These are phyloP conservation scores for Cucumis hystrix DNA, from an alignment of 306 rosid genomes.

Conservation along the genomic window DNA sequence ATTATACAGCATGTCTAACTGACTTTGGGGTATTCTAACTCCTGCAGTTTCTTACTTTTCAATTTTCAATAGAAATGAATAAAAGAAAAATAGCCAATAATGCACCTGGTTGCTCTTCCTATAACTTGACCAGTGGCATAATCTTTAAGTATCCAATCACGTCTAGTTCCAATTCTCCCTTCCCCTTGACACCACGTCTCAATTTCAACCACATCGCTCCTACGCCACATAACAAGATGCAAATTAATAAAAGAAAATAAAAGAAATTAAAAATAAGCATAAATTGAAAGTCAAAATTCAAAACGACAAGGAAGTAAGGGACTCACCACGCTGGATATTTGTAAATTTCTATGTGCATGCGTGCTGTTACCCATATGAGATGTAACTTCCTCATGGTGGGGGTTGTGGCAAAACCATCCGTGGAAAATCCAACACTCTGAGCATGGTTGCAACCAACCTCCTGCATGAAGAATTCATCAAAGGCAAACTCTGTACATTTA, in stretches of 20 bases:
- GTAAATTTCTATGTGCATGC: conserved; percentile 96
- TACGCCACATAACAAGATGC: conserved; percentile 19
- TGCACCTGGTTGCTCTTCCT: conserved; percentile 93
- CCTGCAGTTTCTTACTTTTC: background rate
- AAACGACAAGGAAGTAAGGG: conserved; percentile 11
- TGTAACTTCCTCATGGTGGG: conserved; percentile 84
- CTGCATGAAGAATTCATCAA: conserved; percentile 29
- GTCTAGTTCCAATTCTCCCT: conserved; percentile 88
- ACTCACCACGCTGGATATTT: conserved; percentile 88
- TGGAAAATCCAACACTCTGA: conserved; percentile 88
- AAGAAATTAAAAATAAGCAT: background rate
- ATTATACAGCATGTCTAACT: background rate
- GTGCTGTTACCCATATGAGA: conserved; percentile 98
- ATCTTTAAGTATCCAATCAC: conserved; percentile 85
- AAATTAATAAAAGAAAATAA: background rate
- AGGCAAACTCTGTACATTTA: background rate
- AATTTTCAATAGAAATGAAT: background rate
- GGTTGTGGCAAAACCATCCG: conserved; percentile 91
- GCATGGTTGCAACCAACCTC: conserved; percentile 98
- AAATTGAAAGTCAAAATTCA: background rate
- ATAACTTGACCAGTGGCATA: conserved; percentile 55
- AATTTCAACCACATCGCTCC: conserved; percentile 95
- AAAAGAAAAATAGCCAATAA: background rate
- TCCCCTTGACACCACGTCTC: conserved; percentile 96
- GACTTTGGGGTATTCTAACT: background rate